Evolutionary conservation across 352 stramenopile species (phyloP).

Genomic region (Globisporangium sylvaticum): DNA sequence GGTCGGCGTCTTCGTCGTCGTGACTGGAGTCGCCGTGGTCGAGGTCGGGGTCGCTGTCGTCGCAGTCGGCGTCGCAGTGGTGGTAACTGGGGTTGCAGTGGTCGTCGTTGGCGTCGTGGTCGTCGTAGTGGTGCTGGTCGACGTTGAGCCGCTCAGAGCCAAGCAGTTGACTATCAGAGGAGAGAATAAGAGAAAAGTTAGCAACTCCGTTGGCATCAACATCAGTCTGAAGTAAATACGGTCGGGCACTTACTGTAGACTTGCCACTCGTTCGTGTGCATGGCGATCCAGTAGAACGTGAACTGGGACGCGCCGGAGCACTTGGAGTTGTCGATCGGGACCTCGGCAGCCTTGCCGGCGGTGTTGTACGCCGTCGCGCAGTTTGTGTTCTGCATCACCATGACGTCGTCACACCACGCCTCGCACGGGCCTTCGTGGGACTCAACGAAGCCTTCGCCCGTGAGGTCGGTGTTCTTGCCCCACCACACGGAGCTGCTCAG

Average conservation of each 20-base stretch:
- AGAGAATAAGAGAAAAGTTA: conserved; percentile 11
- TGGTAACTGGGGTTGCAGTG: conserved; percentile 9
- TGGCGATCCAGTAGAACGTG: conserved; percentile 40
- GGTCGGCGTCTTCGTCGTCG: background rate
- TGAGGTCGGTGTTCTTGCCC: conserved; percentile 24
- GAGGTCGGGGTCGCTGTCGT: conserved; percentile 11
- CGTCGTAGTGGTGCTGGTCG: conserved; percentile 8
- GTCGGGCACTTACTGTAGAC: conserved; percentile 40
- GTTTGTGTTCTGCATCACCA: conserved; percentile 23
- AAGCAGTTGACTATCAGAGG: conserved; percentile 17
- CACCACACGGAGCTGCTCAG: conserved; percentile 24
- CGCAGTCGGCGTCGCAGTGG: conserved; percentile 9
- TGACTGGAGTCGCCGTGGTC: background rate
- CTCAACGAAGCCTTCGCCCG: conserved; percentile 24
- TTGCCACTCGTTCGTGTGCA: conserved; percentile 35
- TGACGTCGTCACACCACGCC: conserved; percentile 27
- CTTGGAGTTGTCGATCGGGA: conserved; percentile 22
- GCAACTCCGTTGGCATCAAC: conserved; percentile 6
- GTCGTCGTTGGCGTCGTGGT: conserved; percentile 13
- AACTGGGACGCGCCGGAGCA: conserved; percentile 25
- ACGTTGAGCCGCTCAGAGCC: conserved; percentile 11
- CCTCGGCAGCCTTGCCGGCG: conserved; percentile 14
- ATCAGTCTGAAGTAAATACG: no score
- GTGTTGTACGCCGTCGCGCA: conserved; percentile 23
- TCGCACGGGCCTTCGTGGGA: conserved; percentile 34